Evolutionary conservation across 192 early-diverging fungal species (phyloP).

Genomic region (Powellomyces hirtus): DNA sequence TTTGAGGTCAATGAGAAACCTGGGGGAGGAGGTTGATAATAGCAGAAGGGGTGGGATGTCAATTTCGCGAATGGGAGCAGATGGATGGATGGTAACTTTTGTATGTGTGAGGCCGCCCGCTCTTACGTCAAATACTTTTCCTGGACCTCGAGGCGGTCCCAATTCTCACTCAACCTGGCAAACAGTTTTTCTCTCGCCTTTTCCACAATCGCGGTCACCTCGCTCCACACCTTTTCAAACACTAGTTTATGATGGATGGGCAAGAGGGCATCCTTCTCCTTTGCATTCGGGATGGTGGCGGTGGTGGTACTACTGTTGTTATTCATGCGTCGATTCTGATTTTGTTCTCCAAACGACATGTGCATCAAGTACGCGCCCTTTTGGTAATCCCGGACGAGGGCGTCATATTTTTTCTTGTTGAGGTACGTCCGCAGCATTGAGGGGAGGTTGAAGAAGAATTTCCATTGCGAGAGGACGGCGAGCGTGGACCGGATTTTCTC

Average conservation of each 20-base stretch:
- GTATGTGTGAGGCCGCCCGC: background rate
- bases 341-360: constrained; percentile 40
- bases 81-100: background rate
- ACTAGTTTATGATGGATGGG: constrained; percentile 62
- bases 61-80: constrained; percentile 25
- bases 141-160: constrained; percentile 80
- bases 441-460: constrained; percentile 97
- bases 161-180: constrained; percentile 70
- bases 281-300: background rate
- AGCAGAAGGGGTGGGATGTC: background rate
- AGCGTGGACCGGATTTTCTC: constrained; percentile 91
- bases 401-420: constrained; percentile 80
- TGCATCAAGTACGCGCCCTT: constrained; percentile 85
- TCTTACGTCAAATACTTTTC: constrained; percentile 81
- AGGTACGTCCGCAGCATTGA: constrained; percentile 80
- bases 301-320: background rate
- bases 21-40: constrained; percentile 15
- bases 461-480: constrained; percentile 89
- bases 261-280: constrained; percentile 34
- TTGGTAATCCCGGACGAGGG: constrained; percentile 92
- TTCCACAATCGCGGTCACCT: constrained; percentile 81
- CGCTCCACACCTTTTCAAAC: constrained; percentile 93
- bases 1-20: constrained; percentile 71
- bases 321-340: background rate
- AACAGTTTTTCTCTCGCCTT: constrained; percentile 72